Base-by-base conservation (phyloP, 257 asterid genomes). In the Lycium ferocissimum region DNA sequence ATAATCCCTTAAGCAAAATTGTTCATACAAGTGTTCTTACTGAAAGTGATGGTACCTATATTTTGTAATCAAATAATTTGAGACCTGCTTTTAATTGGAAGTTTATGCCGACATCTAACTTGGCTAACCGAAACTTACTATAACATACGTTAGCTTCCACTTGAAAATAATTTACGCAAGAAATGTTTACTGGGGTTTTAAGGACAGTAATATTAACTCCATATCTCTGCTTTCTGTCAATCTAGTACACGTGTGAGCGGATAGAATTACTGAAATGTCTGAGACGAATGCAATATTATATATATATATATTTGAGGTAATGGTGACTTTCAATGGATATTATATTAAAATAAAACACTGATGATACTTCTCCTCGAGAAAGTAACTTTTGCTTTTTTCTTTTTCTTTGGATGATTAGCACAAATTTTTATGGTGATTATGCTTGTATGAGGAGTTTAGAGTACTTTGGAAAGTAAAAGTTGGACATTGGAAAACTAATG, bases 311-410 rank as follows among this genome's bases (percentile, higher is more conserved):
- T 26, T 26, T 26, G 0, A 26, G 33, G 33, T 26, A 26, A 26
- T 0, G 33, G 33, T 26, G 33, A 26, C 33, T 26, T 26, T 47
- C 61, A 12, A 3, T 73, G 57, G 26, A 26, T 37, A 70, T 70
- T 38, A 40, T 38, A 38, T 38, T 70, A 37, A 70, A 45, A 47
- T 20, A 47, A 7, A 47, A 20, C 43, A 12, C 58, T 20, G 61
- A 73, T 73, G n/a, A n/a, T 70, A 38, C 51, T 70, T 38, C 33
- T 70, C 17, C 51, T 70, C 14, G 20, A 67, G 75, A 67, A 67
- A 67, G 49, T 35, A 13, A 35, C 49, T 67, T 56, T 67, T 17
- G 6, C 49, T 35, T 14, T 35, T 35, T 35, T 67, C 33, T 69
- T 7, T 69, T 8, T 5, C 63, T 1, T 7, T 69, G 12, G 78